Percentiles rank a stretch among this genome's conserved stretches.
These are phyloP conservation scores for Apiospora phragmitis DNA, from an alignment of 2,329 filamentous ascomycete species.

Conservation along the genomic window DNA sequence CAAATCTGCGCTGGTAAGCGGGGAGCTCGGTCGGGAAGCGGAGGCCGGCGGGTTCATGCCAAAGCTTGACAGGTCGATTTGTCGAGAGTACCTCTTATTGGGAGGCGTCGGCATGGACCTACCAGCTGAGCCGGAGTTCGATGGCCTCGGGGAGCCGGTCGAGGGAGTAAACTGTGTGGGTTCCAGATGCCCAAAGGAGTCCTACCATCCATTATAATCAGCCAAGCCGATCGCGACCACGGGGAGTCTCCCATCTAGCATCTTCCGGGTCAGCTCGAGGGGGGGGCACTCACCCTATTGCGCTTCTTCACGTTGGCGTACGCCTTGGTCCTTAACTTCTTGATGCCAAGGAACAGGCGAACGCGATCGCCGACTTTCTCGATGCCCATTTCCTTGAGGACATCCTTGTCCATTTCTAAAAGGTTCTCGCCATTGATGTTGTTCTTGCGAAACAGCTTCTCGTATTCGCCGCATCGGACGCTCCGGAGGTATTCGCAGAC, in stretches of 20 bases:
- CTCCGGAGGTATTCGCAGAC: conserved; percentile 89
- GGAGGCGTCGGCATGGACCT: conserved; percentile 45
- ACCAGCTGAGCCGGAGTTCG: conserved; percentile 47
- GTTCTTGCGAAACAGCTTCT: conserved; percentile 84
- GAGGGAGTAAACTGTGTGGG: conserved; percentile 57
- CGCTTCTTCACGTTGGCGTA: conserved; percentile 79
- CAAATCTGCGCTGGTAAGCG: conserved; percentile 58
- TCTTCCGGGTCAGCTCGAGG: not conserved
- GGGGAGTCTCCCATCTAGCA: not conserved
- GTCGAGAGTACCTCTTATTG: conserved; percentile 66
- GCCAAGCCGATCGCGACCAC: not conserved
- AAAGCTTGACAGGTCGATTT: conserved; percentile 48
- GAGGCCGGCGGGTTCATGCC: conserved; percentile 43
- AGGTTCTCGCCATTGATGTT: conserved; percentile 98
- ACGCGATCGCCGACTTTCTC: conserved; percentile 97
- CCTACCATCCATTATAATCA: conserved; percentile 48
- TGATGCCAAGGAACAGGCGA: conserved; percentile 82
- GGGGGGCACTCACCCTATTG: conserved; percentile 67
- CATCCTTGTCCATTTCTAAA: conserved; percentile 94
- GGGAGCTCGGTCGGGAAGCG: conserved; percentile 66
- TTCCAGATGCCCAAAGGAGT: conserved; percentile 82
- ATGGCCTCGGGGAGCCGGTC: conserved; percentile 63
- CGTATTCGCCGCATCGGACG: conserved; percentile 93
- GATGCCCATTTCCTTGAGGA: conserved; percentile 96
- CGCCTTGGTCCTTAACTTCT: conserved; percentile 76